Percentiles rank a stretch among this genome's conserved stretches.
phyloP scores from a whole-genome alignment of 176 grass and related monocot species.

The Thinopyrum elongatum region DNA sequence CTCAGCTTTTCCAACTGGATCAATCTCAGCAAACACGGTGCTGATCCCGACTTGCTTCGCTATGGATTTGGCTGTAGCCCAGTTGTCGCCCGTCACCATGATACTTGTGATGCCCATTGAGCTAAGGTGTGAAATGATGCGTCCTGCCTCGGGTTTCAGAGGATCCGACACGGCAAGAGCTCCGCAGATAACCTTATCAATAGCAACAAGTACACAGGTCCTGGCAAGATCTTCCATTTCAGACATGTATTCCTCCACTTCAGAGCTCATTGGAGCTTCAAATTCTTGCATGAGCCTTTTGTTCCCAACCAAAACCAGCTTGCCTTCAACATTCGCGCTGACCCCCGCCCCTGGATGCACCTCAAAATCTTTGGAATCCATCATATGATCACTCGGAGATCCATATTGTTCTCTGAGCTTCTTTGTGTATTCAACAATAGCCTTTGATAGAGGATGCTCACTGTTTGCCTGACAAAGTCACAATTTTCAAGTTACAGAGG shows the following conservation, averaged over 20 bases:
- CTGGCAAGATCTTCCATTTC: constrained; percentile 73
- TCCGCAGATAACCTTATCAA: constrained; percentile 67
- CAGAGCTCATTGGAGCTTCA: constrained; percentile 47
- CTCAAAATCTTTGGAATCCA: constrained; percentile 81
- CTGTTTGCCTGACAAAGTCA: constrained; percentile 67
- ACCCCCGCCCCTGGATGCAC: constrained; percentile 88
- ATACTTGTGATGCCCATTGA: constrained; percentile 94
- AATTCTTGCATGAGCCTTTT: constrained; percentile 88
- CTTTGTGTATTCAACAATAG: constrained; percentile 78
- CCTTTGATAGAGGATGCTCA: constrained; percentile 94
- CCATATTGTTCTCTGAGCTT: constrained; percentile 80
- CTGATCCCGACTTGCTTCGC: constrained; percentile 84
- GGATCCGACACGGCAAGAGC: constrained; percentile 93
- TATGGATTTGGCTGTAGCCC: constrained; percentile 88
- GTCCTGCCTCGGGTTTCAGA: constrained; percentile 81
- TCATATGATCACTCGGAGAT: constrained; percentile 49
- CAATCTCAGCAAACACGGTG: constrained; percentile 75
- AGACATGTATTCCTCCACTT: constrained; percentile 65
- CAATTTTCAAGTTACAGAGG: constrained; percentile 1
- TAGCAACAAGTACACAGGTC: constrained; percentile 85
- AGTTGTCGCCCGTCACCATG: constrained; percentile 97
- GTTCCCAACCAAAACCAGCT: constrained; percentile 84
- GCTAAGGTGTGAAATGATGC: constrained; percentile 61
- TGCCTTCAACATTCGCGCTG: constrained; percentile 62
- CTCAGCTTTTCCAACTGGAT: constrained; percentile 88